A percentile compares a stretch with the other conserved stretches of the same genome.
phyloP scores from a whole-genome alignment of 2,329 filamentous ascomycete species.

The Cladosporium sp. region DNA sequence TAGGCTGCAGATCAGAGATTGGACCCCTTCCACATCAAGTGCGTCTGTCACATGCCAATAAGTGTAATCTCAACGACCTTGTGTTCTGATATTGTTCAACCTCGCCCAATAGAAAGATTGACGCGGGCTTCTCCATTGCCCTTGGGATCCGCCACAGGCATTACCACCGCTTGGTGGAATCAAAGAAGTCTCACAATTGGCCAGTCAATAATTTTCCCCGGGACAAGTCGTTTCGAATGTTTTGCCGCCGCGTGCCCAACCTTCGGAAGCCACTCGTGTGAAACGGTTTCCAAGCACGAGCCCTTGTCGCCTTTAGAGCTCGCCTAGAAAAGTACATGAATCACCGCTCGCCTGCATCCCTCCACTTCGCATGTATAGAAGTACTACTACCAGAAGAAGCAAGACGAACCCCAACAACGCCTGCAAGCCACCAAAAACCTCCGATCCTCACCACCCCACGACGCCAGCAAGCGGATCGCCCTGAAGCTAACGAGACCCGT shows the following conservation, averaged over 20 bases:
- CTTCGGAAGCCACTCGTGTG: background rate
- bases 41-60: background rate
- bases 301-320: background rate
- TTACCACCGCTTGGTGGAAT: background rate
- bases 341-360: background rate
- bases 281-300: background rate
- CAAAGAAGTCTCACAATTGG: background rate
- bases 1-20: background rate
- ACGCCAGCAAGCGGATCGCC: slow-evolving; percentile 12
- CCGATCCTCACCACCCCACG: slow-evolving; percentile 16
- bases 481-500: slow-evolving; percentile 9
- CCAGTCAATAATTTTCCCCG: background rate
- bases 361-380: slow-evolving; percentile 1
- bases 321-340: background rate
- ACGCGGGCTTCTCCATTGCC: background rate
- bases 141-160: background rate
- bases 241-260: background rate
- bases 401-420: slow-evolving; percentile 1
- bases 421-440: slow-evolving; percentile 6
- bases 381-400: background rate
- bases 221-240: slow-evolving; percentile 7
- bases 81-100: background rate
- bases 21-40: background rate
- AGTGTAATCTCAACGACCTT: background rate
- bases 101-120: background rate